Conservation (phyloP, 257 asterid genomes). For the Ligustrum vulgare region DNA sequence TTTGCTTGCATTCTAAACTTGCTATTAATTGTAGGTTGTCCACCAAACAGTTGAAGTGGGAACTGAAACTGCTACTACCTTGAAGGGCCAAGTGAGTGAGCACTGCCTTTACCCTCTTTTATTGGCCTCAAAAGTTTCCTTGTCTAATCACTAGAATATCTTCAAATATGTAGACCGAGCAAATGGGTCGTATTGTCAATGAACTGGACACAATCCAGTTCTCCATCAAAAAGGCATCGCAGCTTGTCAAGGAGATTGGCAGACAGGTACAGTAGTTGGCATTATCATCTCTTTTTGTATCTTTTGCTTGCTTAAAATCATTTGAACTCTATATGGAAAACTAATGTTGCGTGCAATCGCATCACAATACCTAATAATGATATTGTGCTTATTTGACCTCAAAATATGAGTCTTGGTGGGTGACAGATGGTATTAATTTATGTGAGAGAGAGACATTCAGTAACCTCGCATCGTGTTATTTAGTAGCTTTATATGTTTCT, state of each 20-base stretch:
- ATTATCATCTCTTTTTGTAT: background rate
- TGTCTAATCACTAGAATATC: slow-evolving; percentile 21
- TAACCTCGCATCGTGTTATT: slow-evolving; percentile 6
- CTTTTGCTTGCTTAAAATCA: background rate
- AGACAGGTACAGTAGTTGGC: slow-evolving; percentile 62
- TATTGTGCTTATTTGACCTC: slow-evolving; percentile 7
- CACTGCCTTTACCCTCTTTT: background rate
- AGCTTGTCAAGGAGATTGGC: slow-evolving; percentile 98
- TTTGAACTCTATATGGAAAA: slow-evolving; percentile 1
- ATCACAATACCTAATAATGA: slow-evolving; percentile 13
- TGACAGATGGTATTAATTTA: background rate
- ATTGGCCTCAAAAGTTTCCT: slow-evolving; percentile 16
- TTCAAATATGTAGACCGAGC: slow-evolving; percentile 66
- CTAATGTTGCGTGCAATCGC: background rate
- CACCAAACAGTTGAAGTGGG: slow-evolving; percentile 98
- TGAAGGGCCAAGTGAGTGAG: slow-evolving; percentile 91
- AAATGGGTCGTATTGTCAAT: slow-evolving; percentile 98
- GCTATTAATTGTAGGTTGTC: slow-evolving; percentile 65
- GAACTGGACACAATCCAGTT: slow-evolving; percentile 95
- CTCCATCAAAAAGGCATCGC: slow-evolving; percentile 92
- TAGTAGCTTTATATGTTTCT: slow-evolving; percentile 9
- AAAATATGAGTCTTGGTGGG: background rate
- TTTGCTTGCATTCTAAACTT: slow-evolving; percentile 25
- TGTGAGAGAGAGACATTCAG: background rate
- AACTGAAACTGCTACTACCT: slow-evolving; percentile 82